These are phyloP conservation scores for Solanum gandarillasii DNA, from an alignment of 257 asterid genomes.

Conservation along the genomic window DNA sequence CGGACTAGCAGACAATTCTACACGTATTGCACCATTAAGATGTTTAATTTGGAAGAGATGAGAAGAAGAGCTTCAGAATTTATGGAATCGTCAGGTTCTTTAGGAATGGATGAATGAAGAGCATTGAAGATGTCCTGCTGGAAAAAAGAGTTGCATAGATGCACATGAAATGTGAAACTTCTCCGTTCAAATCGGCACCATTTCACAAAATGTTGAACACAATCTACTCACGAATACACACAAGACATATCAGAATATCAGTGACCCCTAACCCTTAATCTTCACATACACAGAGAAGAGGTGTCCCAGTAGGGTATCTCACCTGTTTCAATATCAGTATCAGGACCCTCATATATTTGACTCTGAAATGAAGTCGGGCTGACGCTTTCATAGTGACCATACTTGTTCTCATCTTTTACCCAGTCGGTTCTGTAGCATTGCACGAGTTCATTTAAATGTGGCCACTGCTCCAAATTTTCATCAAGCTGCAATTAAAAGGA, in stretches of 20 bases:
- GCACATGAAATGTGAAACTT: background rate
- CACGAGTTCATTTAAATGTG: slow-evolving; percentile 91
- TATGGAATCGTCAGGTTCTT: background rate
- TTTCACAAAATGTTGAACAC: background rate
- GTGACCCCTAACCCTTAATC: background rate
- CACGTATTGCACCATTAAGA: background rate
- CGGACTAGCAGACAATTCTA: background rate
- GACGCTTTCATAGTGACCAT: slow-evolving; percentile 82
- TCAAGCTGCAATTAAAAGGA: slow-evolving; percentile 39
- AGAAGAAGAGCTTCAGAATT: background rate
- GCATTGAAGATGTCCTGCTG: background rate
- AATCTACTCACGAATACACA: background rate
- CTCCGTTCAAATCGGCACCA: background rate
- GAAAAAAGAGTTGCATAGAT: background rate
- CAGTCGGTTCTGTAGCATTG: slow-evolving; percentile 90
- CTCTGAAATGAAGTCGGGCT: slow-evolving; percentile 58
- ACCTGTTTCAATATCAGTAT: slow-evolving; percentile 96
- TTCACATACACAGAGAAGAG: background rate
- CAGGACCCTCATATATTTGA: slow-evolving; percentile 93
- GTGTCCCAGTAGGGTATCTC: background rate
- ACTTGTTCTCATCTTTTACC: slow-evolving; percentile 84
- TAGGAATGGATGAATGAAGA: background rate
- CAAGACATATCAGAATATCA: background rate
- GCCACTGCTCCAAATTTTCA: slow-evolving; percentile 98
- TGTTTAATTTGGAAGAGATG: background rate